Percentiles rank a stretch among this genome's conserved stretches.
Conservation (phyloP, 192 early-diverging fungal species). For the Podila minutissima region DNA sequence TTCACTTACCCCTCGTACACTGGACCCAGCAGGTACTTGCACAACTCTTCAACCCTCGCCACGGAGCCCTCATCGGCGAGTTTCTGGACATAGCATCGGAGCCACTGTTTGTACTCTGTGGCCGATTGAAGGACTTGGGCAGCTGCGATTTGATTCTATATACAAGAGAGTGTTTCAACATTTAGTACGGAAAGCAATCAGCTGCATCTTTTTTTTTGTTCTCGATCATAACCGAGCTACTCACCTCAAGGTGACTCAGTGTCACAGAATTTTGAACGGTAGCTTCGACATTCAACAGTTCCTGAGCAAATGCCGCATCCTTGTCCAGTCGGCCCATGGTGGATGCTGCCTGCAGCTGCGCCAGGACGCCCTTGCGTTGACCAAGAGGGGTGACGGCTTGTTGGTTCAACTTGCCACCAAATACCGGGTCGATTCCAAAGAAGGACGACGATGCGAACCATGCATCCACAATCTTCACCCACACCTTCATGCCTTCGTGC, state of each 20-base stretch:
- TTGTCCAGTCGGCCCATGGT: slow-evolving; percentile 26
- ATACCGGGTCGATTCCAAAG: slow-evolving; percentile 40
- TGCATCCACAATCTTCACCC: slow-evolving; percentile 73
- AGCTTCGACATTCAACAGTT: slow-evolving; percentile 37
- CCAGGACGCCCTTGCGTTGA: slow-evolving; percentile 36
- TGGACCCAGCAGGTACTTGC: slow-evolving; percentile 71
- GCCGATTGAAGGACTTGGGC: slow-evolving; percentile 62
- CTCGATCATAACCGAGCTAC: not conserved
- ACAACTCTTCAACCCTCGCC: slow-evolving; percentile 72
- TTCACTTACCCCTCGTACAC: slow-evolving; percentile 55
- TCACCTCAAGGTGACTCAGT: slow-evolving; percentile 60
- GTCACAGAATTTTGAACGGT: slow-evolving; percentile 51
- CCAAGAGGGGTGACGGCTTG: slow-evolving; percentile 19
- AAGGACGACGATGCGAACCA: slow-evolving; percentile 64
- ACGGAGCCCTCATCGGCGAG: slow-evolving; percentile 72
- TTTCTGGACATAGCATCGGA: slow-evolving; percentile 71
- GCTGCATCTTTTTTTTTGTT: too few species aligned
- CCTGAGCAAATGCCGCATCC: slow-evolving; percentile 45
- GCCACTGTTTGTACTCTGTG: slow-evolving; percentile 67
- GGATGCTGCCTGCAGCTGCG: slow-evolving; percentile 26
- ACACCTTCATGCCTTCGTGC: slow-evolving; percentile 68
- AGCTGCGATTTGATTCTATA: slow-evolving; percentile 64
- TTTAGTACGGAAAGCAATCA: not conserved
- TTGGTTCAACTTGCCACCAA: slow-evolving; percentile 24
- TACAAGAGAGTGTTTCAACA: not conserved